phyloP scores from a whole-genome alignment of 768 basidiomycete genomes.

The Collybiopsis luxurians region DNA sequence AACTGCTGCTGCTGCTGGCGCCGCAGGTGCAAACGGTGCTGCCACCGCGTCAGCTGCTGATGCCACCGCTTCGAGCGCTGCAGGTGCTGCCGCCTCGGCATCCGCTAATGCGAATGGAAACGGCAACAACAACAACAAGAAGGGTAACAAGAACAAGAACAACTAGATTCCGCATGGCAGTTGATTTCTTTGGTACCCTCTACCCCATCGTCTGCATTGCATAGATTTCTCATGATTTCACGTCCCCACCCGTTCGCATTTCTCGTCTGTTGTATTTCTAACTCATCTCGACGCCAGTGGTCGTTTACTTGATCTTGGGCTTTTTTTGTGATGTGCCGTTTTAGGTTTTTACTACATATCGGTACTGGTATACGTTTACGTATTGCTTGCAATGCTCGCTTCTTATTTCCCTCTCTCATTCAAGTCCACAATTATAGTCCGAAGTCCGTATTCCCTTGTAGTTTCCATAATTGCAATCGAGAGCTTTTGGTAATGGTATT shows the following conservation, averaged over 20 bases:
- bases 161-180: background rate
- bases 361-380: too few relatives aligned
- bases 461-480: too few relatives aligned
- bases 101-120: too few relatives aligned
- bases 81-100: background rate
- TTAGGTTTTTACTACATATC: too few relatives aligned
- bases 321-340: background rate
- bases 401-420: too few relatives aligned
- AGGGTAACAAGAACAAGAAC: background rate
- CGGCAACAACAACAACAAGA: background rate
- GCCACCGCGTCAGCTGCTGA: too few relatives aligned
- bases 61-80: background rate
- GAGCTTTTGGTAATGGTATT: too few relatives aligned
- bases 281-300: background rate
- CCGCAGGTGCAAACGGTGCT: background rate
- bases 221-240: slow-evolving; percentile 1
- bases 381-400: too few relatives aligned
- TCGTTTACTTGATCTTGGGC: background rate
- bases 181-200: background rate
- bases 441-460: too few relatives aligned
- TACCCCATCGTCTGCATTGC: background rate
- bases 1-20: background rate
- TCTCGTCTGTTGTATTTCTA: slow-evolving; percentile 4
- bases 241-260: background rate
- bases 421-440: too few relatives aligned